Base-by-base conservation (phyloP, 1,284 basidiomycete species). In the Trichosporon sp. region DNA sequence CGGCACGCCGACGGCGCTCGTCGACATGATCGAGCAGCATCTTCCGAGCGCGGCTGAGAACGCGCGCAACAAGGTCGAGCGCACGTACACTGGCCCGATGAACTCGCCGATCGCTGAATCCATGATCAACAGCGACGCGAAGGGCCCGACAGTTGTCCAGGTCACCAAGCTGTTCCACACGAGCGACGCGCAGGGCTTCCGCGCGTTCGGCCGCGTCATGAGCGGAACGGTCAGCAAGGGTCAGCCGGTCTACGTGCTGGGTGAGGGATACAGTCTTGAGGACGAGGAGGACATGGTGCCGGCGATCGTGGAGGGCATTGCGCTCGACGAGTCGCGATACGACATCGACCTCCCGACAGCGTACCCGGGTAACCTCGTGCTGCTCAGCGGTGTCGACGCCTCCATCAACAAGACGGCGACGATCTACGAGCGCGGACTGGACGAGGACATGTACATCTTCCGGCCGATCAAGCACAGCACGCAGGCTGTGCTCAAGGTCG, bases 211-310 rank as follows among this genome's bases (percentile, higher is more conserved):
- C 31, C 90, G 97, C 73, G 91, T 99, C 19, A 87, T 98, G 83
- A 95, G 93, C 77, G 97, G 97, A 19, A 96, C 94, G 0, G 86
- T 97, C 14, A 86, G 88, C 77, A 90, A 91, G 75, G 95, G 94
- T 4, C 89, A 90, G 86, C 87, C 90, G 37, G 88, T 99, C 77
- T 97, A 96, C 85, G 96, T 99, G n/a, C 88, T 99, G 10, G 97
- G 97, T 70, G 96, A 98, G 83, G 93, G 93, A 0, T 99, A 95
- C 83, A 96, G 95, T 10, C 91, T 92, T 12, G 96, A 98, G 78
- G 97, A 99, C 79, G 96, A 99, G 84, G 97, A 99, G 84, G 97
- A 99, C 81, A 96, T 98, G 94, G 89, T 91, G 79, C 89, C 90
- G 74, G 90, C 90, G n/a, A 88, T 87, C 2, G 89, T 98, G 5